Evolutionary conservation across 2,329 filamentous ascomycete species (phyloP), one percentile per base, ranked within the genome.

Genomic region (Claviceps spartinae): DNA sequence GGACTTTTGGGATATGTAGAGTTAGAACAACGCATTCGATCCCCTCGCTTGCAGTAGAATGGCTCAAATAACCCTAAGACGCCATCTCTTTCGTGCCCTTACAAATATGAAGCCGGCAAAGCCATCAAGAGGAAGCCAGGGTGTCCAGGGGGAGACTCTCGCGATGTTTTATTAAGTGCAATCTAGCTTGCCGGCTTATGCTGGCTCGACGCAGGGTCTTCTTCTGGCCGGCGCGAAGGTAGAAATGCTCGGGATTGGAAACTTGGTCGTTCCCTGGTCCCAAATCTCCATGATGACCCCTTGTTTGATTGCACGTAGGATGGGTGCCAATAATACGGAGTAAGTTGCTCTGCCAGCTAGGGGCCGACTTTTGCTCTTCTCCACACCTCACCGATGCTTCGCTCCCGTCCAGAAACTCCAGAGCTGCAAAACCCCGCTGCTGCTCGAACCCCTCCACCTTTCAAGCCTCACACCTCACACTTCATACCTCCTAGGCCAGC

Each of bases 331-430:
- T 24, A 47, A n/a, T 18, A 18, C 18, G 18, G 18, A 18, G 18
- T 18, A 14, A 16, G 38, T 24, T 40, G 48, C 24, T 38, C 36
- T 30, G 34, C 50, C 36, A 44, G 26, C 44, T n/a, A 47, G 44
- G 44, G 44, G 26, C 26, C 13, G 8, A 20, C 43, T 7, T 36
- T 18, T n/a, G n/a, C 26, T 13, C 40, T 52, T 60, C 57, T 54
- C 60, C 61, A 60, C 61, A 61, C 52, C 58, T 61, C 57, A 58
- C 59, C 57, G 56, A 58, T 53, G 54, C 55, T 56, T 54, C 54
- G 49, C 54, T 50, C 48, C 16, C 24, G 44, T 46, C 13, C 44
- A 34, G 30, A 22, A 22, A 34, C 14, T 50, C 20, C 26, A 40
- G 48, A 55, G 52, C 24, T 47, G 42, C 18, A 20, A 58, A 62